phyloP scores from a whole-genome alignment of 106 monocot species.

The Posidonia australis region DNA sequence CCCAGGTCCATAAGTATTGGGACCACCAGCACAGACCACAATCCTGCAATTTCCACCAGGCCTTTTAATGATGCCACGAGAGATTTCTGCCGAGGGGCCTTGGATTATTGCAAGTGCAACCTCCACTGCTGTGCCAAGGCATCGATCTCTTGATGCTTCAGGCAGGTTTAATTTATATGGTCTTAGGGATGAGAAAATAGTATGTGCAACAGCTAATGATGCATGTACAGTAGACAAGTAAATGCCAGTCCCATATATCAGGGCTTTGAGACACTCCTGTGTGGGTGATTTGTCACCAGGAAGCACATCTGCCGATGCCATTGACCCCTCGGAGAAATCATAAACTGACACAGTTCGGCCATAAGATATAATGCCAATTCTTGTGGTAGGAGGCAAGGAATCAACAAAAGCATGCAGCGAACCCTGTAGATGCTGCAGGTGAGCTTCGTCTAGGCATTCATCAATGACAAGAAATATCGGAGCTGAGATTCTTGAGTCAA shows the following conservation, averaged over 20 bases:
- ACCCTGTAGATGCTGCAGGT: conserved; percentile 87
- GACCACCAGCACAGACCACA: conserved; percentile 79
- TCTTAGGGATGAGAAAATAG: conserved; percentile 80
- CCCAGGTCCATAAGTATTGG: conserved; percentile 87
- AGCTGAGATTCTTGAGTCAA: conserved; percentile 56
- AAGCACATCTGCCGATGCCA: conserved; percentile 90
- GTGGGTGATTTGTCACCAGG: conserved; percentile 75
- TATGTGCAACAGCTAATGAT: conserved; percentile 74
- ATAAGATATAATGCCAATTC: conserved; percentile 83
- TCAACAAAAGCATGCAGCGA: conserved; percentile 98
- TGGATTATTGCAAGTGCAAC: conserved; percentile 83
- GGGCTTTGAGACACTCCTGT: conserved; percentile 68
- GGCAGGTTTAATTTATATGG: conserved; percentile 65
- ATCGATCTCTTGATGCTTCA: conserved; percentile 80
- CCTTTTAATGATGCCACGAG: conserved; percentile 75
- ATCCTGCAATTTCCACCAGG: conserved; percentile 85
- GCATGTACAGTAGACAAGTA: conserved; percentile 82
- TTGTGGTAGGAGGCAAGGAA: conserved; percentile 62
- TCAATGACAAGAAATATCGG: conserved; percentile 90
- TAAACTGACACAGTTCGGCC: conserved; percentile 93
- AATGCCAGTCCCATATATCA: conserved; percentile 89
- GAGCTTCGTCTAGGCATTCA: conserved; percentile 91
- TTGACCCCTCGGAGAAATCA: conserved; percentile 93
- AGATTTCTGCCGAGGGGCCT: conserved; percentile 72
- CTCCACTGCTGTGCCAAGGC: conserved; percentile 90